These are phyloP conservation scores for Oidium heveae DNA, from an alignment of 2,329 filamentous ascomycete genomes.

Conservation along the genomic window DNA sequence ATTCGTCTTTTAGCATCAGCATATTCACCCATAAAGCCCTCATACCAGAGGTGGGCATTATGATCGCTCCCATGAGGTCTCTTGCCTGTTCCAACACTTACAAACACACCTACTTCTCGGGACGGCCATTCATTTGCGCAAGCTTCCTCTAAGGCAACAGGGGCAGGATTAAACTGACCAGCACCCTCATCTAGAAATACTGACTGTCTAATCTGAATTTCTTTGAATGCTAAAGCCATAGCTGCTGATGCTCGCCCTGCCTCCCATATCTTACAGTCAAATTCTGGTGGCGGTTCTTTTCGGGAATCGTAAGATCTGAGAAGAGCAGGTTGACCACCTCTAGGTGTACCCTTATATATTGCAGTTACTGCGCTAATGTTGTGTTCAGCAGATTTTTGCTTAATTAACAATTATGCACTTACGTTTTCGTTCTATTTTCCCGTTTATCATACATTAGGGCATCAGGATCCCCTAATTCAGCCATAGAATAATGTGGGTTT, in stretches of 20 bases:
- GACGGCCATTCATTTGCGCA: slow-evolving; percentile 87
- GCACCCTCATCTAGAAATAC: slow-evolving; percentile 81
- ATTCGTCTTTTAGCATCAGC: slow-evolving; percentile 67
- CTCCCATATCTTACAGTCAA: slow-evolving; percentile 91
- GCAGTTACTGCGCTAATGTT: slow-evolving; percentile 63
- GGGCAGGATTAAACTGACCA: slow-evolving; percentile 78
- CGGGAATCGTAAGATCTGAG: slow-evolving; percentile 88
- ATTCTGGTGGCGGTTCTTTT: slow-evolving; percentile 72
- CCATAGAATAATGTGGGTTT: slow-evolving; percentile 23
- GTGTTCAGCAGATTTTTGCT: slow-evolving; percentile 4
- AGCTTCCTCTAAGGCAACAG: slow-evolving; percentile 70
- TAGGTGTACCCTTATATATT: slow-evolving; percentile 60
- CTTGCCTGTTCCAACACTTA: slow-evolving; percentile 87
- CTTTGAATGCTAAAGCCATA: slow-evolving; percentile 83
- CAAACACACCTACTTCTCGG: slow-evolving; percentile 70
- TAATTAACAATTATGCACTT: slow-evolving; percentile 17
- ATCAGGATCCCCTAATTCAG: slow-evolving; percentile 56
- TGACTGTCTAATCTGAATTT: slow-evolving; percentile 79
- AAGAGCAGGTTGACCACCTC: slow-evolving; percentile 41
- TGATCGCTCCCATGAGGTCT: slow-evolving; percentile 42
- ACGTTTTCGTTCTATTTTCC: slow-evolving; percentile 78
- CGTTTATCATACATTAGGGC: slow-evolving; percentile 69
- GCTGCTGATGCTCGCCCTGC: slow-evolving; percentile 85
- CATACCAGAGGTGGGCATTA: slow-evolving; percentile 67
- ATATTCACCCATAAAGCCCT: slow-evolving; percentile 77